Evolutionary conservation across 345 rosid species (phyloP), one percentile per base, ranked within the genome.

Genomic region (Mercurialis annua): DNA sequence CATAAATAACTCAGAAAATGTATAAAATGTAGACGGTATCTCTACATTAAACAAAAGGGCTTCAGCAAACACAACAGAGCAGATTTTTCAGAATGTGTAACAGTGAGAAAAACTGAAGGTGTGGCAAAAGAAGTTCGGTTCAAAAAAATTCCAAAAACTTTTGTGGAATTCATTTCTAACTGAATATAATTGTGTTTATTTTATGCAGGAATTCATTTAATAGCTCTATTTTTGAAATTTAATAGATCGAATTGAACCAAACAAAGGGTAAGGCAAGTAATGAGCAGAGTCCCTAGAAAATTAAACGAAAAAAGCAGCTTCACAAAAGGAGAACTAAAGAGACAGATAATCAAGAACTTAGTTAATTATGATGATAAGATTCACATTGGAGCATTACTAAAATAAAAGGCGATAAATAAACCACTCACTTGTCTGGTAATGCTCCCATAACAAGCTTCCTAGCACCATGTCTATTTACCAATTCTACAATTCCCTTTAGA

Each of bases 371-470:
- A 24, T 48, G 23, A 23, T 64, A 33, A 10, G 29, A 10, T 51
- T 36, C 38, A n/a, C 2, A 34, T 58, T 34, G 61, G 33, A 11
- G 24, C 14, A 52, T 7, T 5, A 36, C 0, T 18, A 52, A 20
- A 64, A 63, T 38, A 6, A 42, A 46, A 26, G 42, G 3, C 21
- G 36, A 64, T 18, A 24, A 30, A 69, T 18, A 34, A 44, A 66
- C 47, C 52, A 72, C 87, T 75, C 76, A 87, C 90, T 71, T 80
- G 46, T 81, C 83, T 0, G 86, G 84, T 27, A 47, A 65, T 54
- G 79, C 75, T 67, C 92, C 90, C 81, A 89, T 87, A 58, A 89
- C 86, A 69, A 89, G 90, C 72, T 75, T 85, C 78, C 75, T 81
- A 43, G 85, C 76, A 47, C 72, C 65, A 52, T 78, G 75, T 76